These are phyloP conservation scores for Toxicodendron radicans DNA, from an alignment of 345 rosid genomes.

Conservation along the genomic window DNA sequence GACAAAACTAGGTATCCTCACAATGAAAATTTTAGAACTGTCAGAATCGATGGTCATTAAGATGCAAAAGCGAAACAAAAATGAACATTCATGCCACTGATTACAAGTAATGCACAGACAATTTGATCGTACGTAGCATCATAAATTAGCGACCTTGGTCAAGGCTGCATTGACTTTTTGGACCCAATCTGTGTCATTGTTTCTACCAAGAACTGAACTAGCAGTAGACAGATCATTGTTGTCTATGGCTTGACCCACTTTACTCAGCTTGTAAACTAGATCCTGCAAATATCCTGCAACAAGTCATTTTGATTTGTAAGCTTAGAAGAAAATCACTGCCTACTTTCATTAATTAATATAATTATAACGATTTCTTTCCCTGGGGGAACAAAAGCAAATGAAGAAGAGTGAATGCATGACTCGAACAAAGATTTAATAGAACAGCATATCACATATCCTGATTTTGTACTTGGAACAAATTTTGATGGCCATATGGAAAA, in stretches of 20 bases:
- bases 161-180: conserved; percentile 67
- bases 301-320: conserved; percentile 17
- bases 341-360: not conserved
- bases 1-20: no score
- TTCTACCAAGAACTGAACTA: conserved; percentile 69
- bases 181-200: conserved; percentile 71
- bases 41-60: not conserved
- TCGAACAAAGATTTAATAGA: not conserved
- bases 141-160: conserved; percentile 48
- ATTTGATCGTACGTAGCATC: not conserved
- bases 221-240: conserved; percentile 72
- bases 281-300: conserved; percentile 84
- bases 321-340: not conserved
- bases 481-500: not conserved
- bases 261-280: conserved; percentile 80
- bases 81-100: not conserved
- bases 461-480: no score
- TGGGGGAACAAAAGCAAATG: not conserved
- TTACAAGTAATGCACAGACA: not conserved
- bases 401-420: not conserved
- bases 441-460: not conserved
- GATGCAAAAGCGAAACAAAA: not conserved
- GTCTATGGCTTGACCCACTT: conserved; percentile 90
- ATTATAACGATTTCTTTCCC: not conserved
- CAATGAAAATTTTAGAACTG: not conserved